Conservation (phyloP, 257 asterid genomes). For the Lantana camara region DNA sequence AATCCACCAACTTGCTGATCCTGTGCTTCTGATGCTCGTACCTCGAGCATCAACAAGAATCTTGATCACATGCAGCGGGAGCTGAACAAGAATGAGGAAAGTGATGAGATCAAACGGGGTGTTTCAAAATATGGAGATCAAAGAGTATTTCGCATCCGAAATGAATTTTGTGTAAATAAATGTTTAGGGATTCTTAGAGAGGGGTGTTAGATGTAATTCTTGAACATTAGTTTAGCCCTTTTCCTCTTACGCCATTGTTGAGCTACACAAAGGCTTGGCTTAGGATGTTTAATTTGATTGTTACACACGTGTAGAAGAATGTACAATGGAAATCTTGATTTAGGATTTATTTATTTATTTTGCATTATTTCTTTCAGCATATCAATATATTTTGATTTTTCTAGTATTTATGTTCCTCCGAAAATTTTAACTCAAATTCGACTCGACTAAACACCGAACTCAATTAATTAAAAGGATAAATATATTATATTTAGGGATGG, state of each 20-base stretch:
- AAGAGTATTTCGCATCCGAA: not conserved
- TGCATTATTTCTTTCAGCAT: not conserved
- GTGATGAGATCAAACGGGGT: conserved; percentile 1
- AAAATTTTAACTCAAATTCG: too few species aligned
- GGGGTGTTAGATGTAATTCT: not conserved
- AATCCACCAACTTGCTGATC: conserved; percentile 48
- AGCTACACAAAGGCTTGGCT: not conserved
- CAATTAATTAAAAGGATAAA: too few species aligned
- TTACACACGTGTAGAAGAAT: not conserved
- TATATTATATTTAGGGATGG: too few species aligned
- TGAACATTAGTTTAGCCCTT: not conserved
- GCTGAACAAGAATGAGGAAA: not conserved
- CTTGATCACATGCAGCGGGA: not conserved
- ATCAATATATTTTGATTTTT: not conserved
- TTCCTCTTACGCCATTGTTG: not conserved
- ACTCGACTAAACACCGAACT: too few species aligned
- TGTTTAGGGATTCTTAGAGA: not conserved
- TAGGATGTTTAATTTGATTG: too few species aligned
- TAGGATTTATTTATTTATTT: not conserved
- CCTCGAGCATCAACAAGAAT: not conserved
- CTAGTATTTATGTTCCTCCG: not conserved
- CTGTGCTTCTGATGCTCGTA: conserved; percentile 16
- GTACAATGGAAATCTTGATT: not conserved
- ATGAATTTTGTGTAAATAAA: not conserved
- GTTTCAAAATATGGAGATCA: not conserved